Evolutionary conservation across 1,139 yeast genomes (phyloP), one percentile per base, ranked within the genome.

Genomic region (Blastobotrys capitulatus): DNA sequence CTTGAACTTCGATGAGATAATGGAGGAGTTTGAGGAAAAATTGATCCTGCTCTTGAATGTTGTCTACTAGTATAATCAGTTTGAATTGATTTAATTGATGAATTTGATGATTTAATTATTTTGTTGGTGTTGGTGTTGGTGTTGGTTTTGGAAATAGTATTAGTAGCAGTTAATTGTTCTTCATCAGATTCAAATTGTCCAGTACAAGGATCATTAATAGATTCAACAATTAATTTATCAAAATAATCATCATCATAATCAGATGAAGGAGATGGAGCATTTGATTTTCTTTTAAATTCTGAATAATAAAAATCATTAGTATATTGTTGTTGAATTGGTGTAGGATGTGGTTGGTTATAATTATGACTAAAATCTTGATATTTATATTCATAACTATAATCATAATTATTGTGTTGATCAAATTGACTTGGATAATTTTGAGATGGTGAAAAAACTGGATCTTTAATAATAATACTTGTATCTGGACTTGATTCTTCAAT

Each of bases 11-110:
- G 48, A 27, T 39, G 40, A 5, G 44, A 35, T 12, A 15, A 13
- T 35, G 48, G 44, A 3, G 48, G 44, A 2, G 44, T 40, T 16
- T 16, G 39, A 15, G 48, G 44, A 27, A 15, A 39, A 12, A 46
- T 46, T 18, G 35, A 31, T 1, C 48, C 48, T 3, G 36, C 38
- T 20, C 32, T 15, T 9, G 42, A 37, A 12, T 25, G 16, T 22
- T 22, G 25, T 10, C 31, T 3, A 4, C 38, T 32, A 27, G 44
- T 27, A 10, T 29, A 2, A 6, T 9, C 15, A 16, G 18, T 19
- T 10, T 37, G 3, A 27, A 15, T 15, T 12, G 45, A 42, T 27
- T 5, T 15, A 13, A 25, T 15, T 6, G n/a, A 8, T 15, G 44
- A 29, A 5, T 22, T 22, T 22, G 25, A 22, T 22, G 25, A 7